Percentiles rank a stretch among this genome's conserved stretches.
Conservation (phyloP, 1,284 basidiomycete species). For the Malassezia nana region DNA sequence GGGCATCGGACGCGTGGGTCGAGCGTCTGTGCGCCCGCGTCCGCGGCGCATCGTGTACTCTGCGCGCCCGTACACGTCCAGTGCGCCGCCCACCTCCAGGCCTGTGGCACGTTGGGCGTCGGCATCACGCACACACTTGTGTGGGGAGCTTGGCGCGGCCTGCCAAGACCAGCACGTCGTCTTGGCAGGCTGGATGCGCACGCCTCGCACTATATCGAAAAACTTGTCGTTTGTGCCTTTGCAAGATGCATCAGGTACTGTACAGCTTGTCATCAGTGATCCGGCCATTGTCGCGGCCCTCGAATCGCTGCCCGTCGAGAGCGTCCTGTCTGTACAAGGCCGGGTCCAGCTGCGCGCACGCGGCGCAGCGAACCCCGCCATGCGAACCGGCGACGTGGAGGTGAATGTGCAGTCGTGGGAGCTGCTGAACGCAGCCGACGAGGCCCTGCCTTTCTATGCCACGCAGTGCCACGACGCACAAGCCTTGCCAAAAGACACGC, state of each 20-base stretch:
- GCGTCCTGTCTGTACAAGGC: conserved; percentile 24
- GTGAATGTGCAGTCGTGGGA: conserved; percentile 62
- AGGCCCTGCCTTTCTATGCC: conserved; percentile 67
- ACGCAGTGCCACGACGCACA: conserved; percentile 52
- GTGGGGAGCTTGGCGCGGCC: conserved; percentile 56
- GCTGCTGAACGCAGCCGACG: conserved; percentile 67
- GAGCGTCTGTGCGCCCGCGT: not conserved
- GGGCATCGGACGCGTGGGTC: not conserved
- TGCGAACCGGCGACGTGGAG: conserved; percentile 63
- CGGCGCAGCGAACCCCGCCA: conserved; percentile 21
- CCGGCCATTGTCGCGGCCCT: conserved; percentile 55
- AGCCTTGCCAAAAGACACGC: conserved; percentile 63
- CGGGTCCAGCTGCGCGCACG: conserved; percentile 21
- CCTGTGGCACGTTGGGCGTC: conserved; percentile 53
- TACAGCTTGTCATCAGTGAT: conserved; percentile 56
- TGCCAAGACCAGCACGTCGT: conserved; percentile 59
- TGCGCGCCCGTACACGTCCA: too few relatives aligned
- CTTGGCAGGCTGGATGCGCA: conserved; percentile 67
- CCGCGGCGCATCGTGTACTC: not conserved
- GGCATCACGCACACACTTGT: conserved; percentile 57
- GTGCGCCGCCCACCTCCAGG: too few relatives aligned
- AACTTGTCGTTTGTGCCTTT: conserved; percentile 67
- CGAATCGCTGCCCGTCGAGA: conserved; percentile 26
- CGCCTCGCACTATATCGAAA: conserved; percentile 60
- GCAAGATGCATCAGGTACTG: conserved; percentile 63